Base-by-base conservation (phyloP, 2,329 filamentous ascomycete species). In the Talaromyces sp. region DNA sequence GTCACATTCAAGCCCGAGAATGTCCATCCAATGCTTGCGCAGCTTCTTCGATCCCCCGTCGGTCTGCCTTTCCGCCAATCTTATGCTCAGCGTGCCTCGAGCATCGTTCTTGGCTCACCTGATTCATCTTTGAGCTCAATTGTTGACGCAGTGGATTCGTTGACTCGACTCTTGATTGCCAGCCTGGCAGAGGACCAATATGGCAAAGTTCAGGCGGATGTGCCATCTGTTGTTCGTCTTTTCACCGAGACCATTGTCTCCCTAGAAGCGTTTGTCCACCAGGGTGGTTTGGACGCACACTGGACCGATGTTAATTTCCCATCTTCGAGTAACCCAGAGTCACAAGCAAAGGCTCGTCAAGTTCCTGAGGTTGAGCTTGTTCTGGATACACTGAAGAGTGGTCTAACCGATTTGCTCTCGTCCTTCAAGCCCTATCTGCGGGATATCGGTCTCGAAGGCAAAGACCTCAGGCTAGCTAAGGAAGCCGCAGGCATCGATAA, bases 191-290 rank as follows among this genome's bases (percentile, higher is more conserved):
- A 97, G 71, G 93, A 97, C 69, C 82, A 82, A 42, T 94, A 86
- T 66, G 93, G 93, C 13, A 89, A 90, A 62, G 93, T 95, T n/a
- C 88, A 95, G 60, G 81, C 86, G 39, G 89, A 94, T 58, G 85
- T 97, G 2, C 84, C 89, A 1, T 75, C 75, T 44, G 86, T 96
- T 51, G 84, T 97, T 46, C 83, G 87, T 42, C 84, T 85, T 1
- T 83, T 95, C 55, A 92, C 90, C 0, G 67, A 70, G 40, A 85
- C 89, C 0, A 86, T 91, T 51, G 80, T 77, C 49, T 85, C 85
- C 60, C 76, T 96, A 3, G 87, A 96, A 64, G 74, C 69, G 1
- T 91, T 95, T 66, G 80, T 85, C 58, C 60, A 73, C 41, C 54
- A 63, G 27, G 66, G 62, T 20, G 72, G 71, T 1, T 62, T 75